Conservation (phyloP, 1,284 basidiomycete species). For the Sporisorium sorghi region DNA sequence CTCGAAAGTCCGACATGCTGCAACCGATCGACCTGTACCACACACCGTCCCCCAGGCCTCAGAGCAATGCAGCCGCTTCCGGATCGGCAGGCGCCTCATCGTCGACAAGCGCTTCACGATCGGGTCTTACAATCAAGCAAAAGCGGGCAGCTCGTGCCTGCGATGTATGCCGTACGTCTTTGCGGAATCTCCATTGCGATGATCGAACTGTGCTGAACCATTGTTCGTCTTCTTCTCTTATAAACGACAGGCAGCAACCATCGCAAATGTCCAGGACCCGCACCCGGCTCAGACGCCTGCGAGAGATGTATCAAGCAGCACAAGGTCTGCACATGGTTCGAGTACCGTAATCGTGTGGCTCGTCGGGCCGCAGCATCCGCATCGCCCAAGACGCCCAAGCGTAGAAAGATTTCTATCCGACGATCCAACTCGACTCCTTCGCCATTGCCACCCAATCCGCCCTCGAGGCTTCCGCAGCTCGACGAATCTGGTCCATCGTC, state of each 20-base stretch:
- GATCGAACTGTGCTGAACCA: background rate
- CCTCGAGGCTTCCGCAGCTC: background rate
- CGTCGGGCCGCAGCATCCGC: constrained; percentile 10
- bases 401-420: constrained; percentile 1
- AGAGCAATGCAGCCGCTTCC: background rate
- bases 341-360: background rate
- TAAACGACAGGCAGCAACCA: constrained; percentile 23
- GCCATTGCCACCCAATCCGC: background rate
- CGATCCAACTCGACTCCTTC: constrained; percentile 13
- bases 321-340: constrained; percentile 30
- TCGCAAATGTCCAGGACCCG: constrained; percentile 37
- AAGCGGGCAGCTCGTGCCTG: constrained; percentile 29
- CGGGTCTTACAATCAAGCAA: background rate
- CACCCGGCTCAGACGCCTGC: constrained; percentile 13
- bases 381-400: constrained; percentile 6
- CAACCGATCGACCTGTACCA: constrained; percentile 14
- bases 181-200: background rate
- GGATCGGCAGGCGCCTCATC: background rate
- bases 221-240: too few relatives aligned
- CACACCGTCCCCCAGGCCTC: constrained; percentile 1
- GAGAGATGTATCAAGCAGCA: constrained; percentile 15
- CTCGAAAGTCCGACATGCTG: constrained; percentile 5
- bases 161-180: constrained; percentile 39
- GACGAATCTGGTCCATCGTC: background rate
- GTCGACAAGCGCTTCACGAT: background rate